Evolutionary conservation across 352 stramenopile genomes (phyloP).

Genomic region (Pythium coloratum): DNA sequence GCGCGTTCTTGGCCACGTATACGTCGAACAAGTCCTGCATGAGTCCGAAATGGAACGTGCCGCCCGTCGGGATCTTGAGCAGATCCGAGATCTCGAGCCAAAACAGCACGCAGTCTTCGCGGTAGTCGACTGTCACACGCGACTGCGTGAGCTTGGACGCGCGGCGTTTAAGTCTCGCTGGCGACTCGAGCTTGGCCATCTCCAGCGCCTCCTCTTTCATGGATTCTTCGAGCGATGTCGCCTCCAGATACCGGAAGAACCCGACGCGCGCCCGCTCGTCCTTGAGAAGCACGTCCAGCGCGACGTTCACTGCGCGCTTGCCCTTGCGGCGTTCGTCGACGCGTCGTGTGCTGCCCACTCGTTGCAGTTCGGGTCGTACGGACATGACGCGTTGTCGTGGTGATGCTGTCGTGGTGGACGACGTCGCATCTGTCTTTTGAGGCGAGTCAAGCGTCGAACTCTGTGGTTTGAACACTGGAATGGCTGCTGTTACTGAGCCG

Average conservation of each 20-base stretch:
- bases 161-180: slow-evolving; percentile 12
- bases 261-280: slow-evolving; percentile 55
- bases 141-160: slow-evolving; percentile 32
- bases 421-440: background rate
- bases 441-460: background rate
- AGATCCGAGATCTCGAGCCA: slow-evolving; percentile 70
- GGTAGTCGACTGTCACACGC: slow-evolving; percentile 41
- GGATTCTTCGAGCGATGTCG: slow-evolving; percentile 41
- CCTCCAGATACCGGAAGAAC: slow-evolving; percentile 56
- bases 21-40: slow-evolving; percentile 64
- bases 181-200: background rate
- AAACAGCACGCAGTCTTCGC: slow-evolving; percentile 64
- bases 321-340: slow-evolving; percentile 15
- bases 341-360: slow-evolving; percentile 5
- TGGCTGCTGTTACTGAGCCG: background rate
- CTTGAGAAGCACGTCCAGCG: slow-evolving; percentile 52
- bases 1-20: slow-evolving; percentile 43
- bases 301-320: slow-evolving; percentile 41
- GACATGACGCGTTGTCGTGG: slow-evolving; percentile 9
- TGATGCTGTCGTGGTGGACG: background rate
- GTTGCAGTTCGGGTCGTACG: slow-evolving; percentile 9
- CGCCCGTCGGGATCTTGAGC: slow-evolving; percentile 56
- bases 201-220: slow-evolving; percentile 14
- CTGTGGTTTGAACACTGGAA: background rate
- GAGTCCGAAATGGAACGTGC: slow-evolving; percentile 55